These are phyloP conservation scores for Tanozyma kutaoensis DNA, from an alignment of 805 yeast genomes.

Conservation along the genomic window DNA sequence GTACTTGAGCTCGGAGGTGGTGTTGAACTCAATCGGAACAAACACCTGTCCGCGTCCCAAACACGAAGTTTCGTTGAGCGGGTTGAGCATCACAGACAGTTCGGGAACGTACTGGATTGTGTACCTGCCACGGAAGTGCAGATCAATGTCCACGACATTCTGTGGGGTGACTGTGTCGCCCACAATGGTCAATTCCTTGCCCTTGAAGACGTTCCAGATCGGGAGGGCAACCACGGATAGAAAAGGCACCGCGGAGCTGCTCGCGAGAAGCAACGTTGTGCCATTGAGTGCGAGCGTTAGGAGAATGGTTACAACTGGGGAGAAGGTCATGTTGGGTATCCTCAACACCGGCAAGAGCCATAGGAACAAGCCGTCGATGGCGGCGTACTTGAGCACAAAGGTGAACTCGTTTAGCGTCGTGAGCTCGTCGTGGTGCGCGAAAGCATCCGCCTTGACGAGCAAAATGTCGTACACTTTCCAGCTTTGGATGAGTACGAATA, in stretches of 20 bases:
- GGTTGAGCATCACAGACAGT: constrained; percentile 75
- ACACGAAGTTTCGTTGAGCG: constrained; percentile 25
- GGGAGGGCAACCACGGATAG: constrained; percentile 19
- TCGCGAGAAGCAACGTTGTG: constrained; percentile 40
- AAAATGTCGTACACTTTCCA: constrained; percentile 69
- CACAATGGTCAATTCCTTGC: constrained; percentile 35
- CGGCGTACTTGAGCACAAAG: constrained; percentile 56
- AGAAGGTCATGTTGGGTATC: constrained; percentile 62
- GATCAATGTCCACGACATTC: constrained; percentile 28
- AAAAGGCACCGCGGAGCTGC: constrained; percentile 37
- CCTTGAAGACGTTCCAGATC: constrained; percentile 28
- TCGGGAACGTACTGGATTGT: constrained; percentile 85
- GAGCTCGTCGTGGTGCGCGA: constrained; percentile 6
- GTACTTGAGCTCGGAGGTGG: constrained; percentile 57
- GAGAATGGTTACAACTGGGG: constrained; percentile 37
- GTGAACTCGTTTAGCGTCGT: constrained; percentile 34
- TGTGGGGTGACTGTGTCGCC: constrained; percentile 32
- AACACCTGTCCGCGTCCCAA: constrained; percentile 11
- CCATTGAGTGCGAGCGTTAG: constrained; percentile 34
- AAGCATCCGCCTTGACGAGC: constrained; percentile 34
- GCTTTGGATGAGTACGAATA: constrained; percentile 69
- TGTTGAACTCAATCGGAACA: constrained; percentile 70
- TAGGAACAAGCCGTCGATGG: constrained; percentile 60
- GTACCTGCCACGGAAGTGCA: constrained; percentile 76
- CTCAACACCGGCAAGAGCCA: constrained; percentile 62